Evolutionary conservation across 208 protist genomes (phyloP).

Genomic region (Leishmania amazonensis): DNA sequence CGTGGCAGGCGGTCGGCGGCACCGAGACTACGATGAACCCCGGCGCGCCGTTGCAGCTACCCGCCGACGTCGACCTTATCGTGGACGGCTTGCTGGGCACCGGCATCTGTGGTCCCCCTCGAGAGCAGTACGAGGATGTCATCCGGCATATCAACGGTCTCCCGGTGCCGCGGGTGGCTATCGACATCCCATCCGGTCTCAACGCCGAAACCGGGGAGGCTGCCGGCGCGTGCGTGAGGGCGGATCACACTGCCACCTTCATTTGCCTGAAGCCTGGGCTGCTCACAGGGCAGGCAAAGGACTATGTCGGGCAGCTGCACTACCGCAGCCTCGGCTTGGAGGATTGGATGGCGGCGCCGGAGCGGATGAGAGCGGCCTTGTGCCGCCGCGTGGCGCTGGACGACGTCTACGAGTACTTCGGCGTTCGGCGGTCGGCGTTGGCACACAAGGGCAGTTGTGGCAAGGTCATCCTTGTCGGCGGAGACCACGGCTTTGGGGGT

Average conservation of each 20-base stretch:
- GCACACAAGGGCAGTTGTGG: constrained; percentile 79
- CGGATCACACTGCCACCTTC: constrained; percentile 79
- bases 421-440: constrained; percentile 23
- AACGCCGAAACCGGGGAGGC: constrained; percentile 76
- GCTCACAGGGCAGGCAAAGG: constrained; percentile 59
- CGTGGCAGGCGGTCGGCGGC: constrained; percentile 44
- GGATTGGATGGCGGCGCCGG: constrained; percentile 50
- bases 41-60: constrained; percentile 16
- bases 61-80: constrained; percentile 61
- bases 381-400: constrained; percentile 51
- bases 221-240: constrained; percentile 60
- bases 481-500: constrained; percentile 70
- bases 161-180: constrained; percentile 59
- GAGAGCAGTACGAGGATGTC: constrained; percentile 60
- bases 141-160: constrained; percentile 62
- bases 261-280: constrained; percentile 86
- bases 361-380: constrained; percentile 25
- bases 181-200: constrained; percentile 88
- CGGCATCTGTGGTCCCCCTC: constrained; percentile 62
- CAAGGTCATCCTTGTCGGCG: constrained; percentile 69
- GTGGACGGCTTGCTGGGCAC: constrained; percentile 85
- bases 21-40: constrained; percentile 16
- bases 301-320: constrained; percentile 74
- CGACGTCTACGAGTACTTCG: constrained; percentile 50
- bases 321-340: constrained; percentile 62